Evolutionary conservation across 805 yeast genomes (phyloP), one percentile per base, ranked within the genome.

Genomic region (Metschnikowia drakensbergensis): DNA sequence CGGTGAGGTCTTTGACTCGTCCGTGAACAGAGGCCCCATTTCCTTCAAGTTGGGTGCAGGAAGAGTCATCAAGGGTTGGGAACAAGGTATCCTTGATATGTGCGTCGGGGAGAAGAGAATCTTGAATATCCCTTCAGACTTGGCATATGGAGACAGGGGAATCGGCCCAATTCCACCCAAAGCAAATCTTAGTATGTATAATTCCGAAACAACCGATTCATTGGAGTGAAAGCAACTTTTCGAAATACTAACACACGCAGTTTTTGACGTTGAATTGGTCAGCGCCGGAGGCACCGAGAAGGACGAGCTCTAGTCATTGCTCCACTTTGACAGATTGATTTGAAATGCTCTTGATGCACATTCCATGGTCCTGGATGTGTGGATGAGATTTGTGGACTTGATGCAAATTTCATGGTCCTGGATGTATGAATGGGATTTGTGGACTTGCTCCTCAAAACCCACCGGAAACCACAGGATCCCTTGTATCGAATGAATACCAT

Each of bases 1-100:
- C 60, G 94, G 90, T 3, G 71, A 80, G 5, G 81, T 76, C 4
- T 91, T 90, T 61, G 97, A 90, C 66, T 79, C 88, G 7, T 86
- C 96, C 1, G 67, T 75, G 48, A 61, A 64, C 23, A 78, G 96
- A 60, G 82, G 80, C 10, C 97, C 97, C 40, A 72, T 90, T 51
- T 64, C 75, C 37, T 90, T 90, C 67, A 67, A 67, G n/a, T 69
- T 91, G 46, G 97, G 97, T 37, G 65, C 67, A 26, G 91, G 95
- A 4, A 84, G 79, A 59, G 97, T 90, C 30, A 90, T 90, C 61
- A 62, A 75, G 51, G 97, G 97, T 50, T 90, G 97, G 97, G 97
- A 90, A 54, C 81, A 84, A 67, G 97, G 97, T 37, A 69, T 89
- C 44, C 58, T 60, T 31, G 65, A 62, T 36, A 87, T 87, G 95